Evolutionary conservation across 1,139 yeast species (phyloP).

Genomic region (Sugiyamaella castrensis): DNA sequence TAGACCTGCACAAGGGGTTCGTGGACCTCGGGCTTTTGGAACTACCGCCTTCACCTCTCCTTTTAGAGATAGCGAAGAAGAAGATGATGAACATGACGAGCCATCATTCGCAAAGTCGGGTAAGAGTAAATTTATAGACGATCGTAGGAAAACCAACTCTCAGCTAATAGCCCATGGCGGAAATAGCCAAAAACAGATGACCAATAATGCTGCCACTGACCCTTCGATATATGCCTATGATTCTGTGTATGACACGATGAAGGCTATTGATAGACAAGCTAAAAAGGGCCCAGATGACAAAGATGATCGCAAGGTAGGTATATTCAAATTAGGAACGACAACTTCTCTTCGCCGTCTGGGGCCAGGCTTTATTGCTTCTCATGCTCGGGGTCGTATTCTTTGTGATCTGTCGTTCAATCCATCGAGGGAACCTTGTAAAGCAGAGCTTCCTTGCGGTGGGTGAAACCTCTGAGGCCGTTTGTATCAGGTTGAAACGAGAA

Average conservation of each 20-base stretch:
- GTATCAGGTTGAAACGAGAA: not conserved
- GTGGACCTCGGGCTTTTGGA: constrained; percentile 23
- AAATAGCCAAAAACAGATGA: constrained; percentile 19
- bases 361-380: no score
- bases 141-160: constrained; percentile 22
- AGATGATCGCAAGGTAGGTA: constrained; percentile 11
- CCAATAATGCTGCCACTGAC: constrained; percentile 17
- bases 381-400: no score
- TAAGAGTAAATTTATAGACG: constrained; percentile 13
- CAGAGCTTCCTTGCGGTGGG: no score
- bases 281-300: constrained; percentile 7
- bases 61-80: constrained; percentile 14
- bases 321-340: constrained; percentile 5
- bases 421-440: no score
- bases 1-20: constrained; percentile 17
- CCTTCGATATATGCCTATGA: constrained; percentile 37
- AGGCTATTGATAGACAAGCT: constrained; percentile 30
- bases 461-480: not conserved
- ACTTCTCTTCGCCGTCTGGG: no score
- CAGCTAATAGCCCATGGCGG: constrained; percentile 25
- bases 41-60: constrained; percentile 7
- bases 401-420: no score
- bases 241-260: constrained; percentile 41
- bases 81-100: constrained; percentile 18
- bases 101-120: constrained; percentile 7